phyloP scores from a whole-genome alignment of 2,329 filamentous ascomycete species.

The Cytospora piceae region DNA sequence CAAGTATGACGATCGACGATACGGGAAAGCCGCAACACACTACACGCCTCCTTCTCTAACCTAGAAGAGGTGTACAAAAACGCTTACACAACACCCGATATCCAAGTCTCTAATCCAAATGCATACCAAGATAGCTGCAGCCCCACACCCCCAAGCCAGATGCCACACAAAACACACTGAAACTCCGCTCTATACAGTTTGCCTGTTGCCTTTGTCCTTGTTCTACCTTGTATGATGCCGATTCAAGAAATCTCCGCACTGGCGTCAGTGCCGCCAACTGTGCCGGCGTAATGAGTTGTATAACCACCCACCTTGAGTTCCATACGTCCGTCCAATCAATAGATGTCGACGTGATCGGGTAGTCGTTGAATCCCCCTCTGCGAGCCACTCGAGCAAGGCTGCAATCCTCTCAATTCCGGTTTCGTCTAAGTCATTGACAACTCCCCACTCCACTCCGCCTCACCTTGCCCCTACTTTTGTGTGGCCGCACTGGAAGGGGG shows the following conservation, averaged over 20 bases:
- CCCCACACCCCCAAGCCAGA: conserved; percentile 8
- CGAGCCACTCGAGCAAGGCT: background rate
- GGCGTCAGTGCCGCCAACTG: background rate
- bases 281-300: background rate
- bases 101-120: conserved; percentile 21
- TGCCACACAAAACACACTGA: conserved; percentile 10
- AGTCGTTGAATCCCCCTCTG: background rate
- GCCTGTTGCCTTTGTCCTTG: background rate
- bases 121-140: conserved; percentile 14
- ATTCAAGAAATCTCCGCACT: background rate
- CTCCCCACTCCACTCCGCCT: conserved; percentile 2
- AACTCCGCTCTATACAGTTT: conserved; percentile 16
- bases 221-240: conserved; percentile 1
- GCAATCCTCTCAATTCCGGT: background rate
- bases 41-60: background rate
- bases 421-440: background rate
- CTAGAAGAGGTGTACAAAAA: background rate
- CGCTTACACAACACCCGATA: conserved; percentile 11
- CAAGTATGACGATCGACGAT: background rate
- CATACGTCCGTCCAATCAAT: background rate
- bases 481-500: conserved; percentile 57
- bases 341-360: background rate
- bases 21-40: background rate
- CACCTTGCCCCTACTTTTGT: conserved; percentile 30
- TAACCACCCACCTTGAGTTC: background rate